Evolutionary conservation across 176 grass and related monocot genomes (phyloP), one percentile per base, ranked within the genome.

Genomic region (Dactylis glomerata): DNA sequence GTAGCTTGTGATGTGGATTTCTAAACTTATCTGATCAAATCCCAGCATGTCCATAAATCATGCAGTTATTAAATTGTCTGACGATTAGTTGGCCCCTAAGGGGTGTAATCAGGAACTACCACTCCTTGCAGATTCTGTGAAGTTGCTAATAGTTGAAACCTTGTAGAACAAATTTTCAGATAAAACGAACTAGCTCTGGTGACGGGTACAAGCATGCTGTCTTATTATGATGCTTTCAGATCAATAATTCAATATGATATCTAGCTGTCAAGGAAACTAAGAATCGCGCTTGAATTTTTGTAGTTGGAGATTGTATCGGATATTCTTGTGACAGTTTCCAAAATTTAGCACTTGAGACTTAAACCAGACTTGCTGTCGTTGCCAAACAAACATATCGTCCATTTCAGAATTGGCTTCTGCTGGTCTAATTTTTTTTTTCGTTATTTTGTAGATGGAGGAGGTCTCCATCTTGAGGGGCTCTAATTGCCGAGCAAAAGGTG

Each of bases 401-500:
- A 4, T 10, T 34, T 33, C 26, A 63, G 19, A 31, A 50, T 56
- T 14, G 37, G 10, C 24, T 55, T 67, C 6, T 62, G 40, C 36
- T 77, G 14, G 46, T 34, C 56, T 46, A 87, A 16, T 67, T 45
- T 65, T 61, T 50, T 69, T 31, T 80, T 84, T n/a, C 5, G 1
- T 19, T 82, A 73, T 71, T 75, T 87, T 82, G 41, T 67, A 92
- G 92, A 68, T 87, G 85, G 87, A 90, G 76, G 90, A 91, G 17
- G 72, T 22, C 6, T 58, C 85, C 61, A 73, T 89, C 44, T 49
- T 95, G 5, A 86, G 67, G 15, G 88, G 66, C 33, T 92, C 82
- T 0, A 68, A 37, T 49, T 97, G 87, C 82, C 89, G 92, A 10
- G 90, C 95, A 13, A 97, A 97, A 91, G 92, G 95, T 66, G 95